These are phyloP conservation scores for Oryza brachyantha DNA, from an alignment of 176 grass and related monocot genomes.

Conservation along the genomic window DNA sequence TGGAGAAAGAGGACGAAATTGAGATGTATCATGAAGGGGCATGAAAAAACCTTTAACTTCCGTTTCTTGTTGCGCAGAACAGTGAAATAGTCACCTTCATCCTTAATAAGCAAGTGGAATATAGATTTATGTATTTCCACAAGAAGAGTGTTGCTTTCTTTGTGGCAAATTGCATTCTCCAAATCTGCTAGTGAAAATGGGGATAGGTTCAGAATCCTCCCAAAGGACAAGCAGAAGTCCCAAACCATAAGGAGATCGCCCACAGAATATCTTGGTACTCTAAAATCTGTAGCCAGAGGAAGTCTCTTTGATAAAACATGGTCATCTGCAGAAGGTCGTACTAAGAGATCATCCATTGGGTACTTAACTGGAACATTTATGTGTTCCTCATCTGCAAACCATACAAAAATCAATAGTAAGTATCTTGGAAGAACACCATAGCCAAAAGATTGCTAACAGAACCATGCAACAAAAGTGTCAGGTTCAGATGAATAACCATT, in stretches of 20 bases:
- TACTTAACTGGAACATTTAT: constrained; percentile 40
- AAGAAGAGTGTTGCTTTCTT: constrained; percentile 69
- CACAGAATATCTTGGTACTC: constrained; percentile 64
- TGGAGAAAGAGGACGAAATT: background rate
- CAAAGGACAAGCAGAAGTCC: constrained; percentile 77
- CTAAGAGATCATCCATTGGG: constrained; percentile 78
- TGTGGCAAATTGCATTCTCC: constrained; percentile 84
- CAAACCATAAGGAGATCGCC: constrained; percentile 84
- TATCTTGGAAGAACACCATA: background rate
- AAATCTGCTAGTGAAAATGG: constrained; percentile 71
- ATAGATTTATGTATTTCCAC: constrained; percentile 65
- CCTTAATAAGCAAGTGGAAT: constrained; percentile 65
- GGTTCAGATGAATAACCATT: constrained; percentile 33
- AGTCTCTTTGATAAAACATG: constrained; percentile 54
- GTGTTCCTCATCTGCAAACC: constrained; percentile 21
- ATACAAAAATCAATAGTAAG: constrained; percentile 3
- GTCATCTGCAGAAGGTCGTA: constrained; percentile 52
- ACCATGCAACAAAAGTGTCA: background rate
- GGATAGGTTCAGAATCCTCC: constrained; percentile 55
- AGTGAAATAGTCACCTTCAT: constrained; percentile 69
- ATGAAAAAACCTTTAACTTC: constrained; percentile 54
- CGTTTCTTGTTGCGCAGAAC: constrained; percentile 43
- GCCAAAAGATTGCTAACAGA: background rate
- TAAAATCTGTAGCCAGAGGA: constrained; percentile 62
- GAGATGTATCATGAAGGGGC: background rate